Evolutionary conservation across 768 basidiomycete genomes (phyloP).

Genomic region (Terana coerulea): DNA sequence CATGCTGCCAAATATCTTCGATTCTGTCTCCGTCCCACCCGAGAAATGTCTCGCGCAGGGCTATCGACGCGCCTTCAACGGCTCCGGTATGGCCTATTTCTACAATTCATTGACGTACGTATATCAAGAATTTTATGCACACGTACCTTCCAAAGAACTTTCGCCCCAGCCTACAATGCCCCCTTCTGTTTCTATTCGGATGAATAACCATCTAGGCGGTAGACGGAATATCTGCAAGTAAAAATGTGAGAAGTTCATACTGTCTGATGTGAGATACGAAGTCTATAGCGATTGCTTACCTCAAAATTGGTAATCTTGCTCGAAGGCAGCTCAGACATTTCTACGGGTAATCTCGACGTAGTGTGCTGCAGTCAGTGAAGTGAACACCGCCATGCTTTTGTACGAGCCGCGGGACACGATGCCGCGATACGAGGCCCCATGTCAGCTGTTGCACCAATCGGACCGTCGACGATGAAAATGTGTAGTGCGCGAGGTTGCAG

Average conservation of each 20-base stretch:
- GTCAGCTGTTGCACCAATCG: conserved; percentile 2
- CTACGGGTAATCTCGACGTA: no score
- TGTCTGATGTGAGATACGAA: background rate
- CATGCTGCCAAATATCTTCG: conserved; percentile 69
- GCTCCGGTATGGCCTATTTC: conserved; percentile 63
- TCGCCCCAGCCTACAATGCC: conserved; percentile 74
- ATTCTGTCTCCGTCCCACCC: conserved; percentile 63
- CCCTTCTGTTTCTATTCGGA: conserved; percentile 60
- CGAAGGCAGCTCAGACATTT: background rate
- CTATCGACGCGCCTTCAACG: conserved; percentile 60
- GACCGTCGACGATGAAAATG: conserved; percentile 7
- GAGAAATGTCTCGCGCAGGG: conserved; percentile 56
- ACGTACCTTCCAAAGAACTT: conserved; percentile 54
- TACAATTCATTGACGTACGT: background rate
- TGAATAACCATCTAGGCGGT: conserved; percentile 72
- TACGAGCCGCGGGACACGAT: no score
- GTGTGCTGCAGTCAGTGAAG: no score
- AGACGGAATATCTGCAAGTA: conserved; percentile 52
- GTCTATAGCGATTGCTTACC: background rate
- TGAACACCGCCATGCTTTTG: no score
- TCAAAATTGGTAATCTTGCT: conserved; percentile 8
- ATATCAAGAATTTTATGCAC: background rate
- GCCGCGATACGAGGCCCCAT: no score
- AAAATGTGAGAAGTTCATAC: background rate
- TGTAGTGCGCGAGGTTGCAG: background rate